phyloP scores from a whole-genome alignment of 2,329 filamentous ascomycete species.

The Trichophyton benhamiae region DNA sequence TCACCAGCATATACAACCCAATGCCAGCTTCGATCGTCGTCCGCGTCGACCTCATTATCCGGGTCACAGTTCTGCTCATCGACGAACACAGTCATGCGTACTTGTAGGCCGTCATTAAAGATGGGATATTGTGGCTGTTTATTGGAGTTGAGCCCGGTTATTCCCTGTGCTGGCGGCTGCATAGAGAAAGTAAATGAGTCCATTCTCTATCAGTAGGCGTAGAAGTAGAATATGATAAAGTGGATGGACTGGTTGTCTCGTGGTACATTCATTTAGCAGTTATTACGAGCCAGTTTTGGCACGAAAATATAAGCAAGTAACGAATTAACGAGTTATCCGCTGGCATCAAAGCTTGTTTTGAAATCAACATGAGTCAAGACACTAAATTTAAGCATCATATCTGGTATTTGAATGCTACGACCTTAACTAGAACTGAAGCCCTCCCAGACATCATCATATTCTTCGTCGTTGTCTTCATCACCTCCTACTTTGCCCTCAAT shows the following conservation, averaged over 20 bases:
- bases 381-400: no score
- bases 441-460: not conserved
- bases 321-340: no score
- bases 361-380: no score
- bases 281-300: no score
- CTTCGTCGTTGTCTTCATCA: not conserved
- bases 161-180: not conserved
- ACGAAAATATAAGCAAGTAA: no score
- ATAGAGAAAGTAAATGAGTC: not conserved
- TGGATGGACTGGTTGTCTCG: not conserved
- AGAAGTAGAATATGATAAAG: not conserved
- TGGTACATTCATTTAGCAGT: no score
- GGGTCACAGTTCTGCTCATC: conserved; percentile 45
- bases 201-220: not conserved
- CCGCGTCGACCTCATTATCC: conserved; percentile 64
- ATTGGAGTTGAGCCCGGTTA: not conserved
- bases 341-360: no score
- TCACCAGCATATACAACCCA: conserved; percentile 69
- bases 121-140: conserved; percentile 30
- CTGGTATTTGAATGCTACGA: no score
- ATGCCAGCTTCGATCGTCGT: conserved; percentile 69
- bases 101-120: conserved; percentile 49
- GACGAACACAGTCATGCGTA: conserved; percentile 47
- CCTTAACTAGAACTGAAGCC: not conserved
- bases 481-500: conserved; percentile 4